Conservation (phyloP, 495 filamentous ascomycete genomes). For the Penicillium arizonense region DNA sequence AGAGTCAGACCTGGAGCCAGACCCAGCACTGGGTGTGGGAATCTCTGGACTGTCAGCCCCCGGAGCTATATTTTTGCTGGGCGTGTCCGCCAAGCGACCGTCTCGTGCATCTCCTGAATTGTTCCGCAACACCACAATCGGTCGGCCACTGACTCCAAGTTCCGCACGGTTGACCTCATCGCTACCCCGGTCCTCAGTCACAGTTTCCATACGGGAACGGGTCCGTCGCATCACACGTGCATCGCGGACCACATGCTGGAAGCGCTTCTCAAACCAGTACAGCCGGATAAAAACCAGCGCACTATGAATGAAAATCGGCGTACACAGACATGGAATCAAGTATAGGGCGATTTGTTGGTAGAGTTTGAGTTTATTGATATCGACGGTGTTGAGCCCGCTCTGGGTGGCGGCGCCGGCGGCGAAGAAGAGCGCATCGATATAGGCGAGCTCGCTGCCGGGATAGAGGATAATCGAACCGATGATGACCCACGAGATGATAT, state of each 20-base stretch:
- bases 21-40: conserved; percentile 13
- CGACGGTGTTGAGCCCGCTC: conserved; percentile 84
- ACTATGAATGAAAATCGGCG: conserved; percentile 87
- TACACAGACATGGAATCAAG: conserved; percentile 68
- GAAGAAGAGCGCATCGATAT: conserved; percentile 90
- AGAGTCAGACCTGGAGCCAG: conserved; percentile 2
- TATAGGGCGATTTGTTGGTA: conserved; percentile 80
- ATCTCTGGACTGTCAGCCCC: conserved; percentile 23
- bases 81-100: conserved; percentile 16
- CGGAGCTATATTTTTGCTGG: conserved; percentile 18
- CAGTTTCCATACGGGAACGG: conserved; percentile 56
- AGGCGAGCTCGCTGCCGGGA: conserved; percentile 58
- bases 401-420: conserved; percentile 79
- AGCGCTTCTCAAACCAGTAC: conserved; percentile 97
- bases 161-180: conserved; percentile 52
- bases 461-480: conserved; percentile 76
- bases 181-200: conserved; percentile 49
- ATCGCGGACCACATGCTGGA: conserved; percentile 71
- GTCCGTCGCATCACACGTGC: conserved; percentile 52
- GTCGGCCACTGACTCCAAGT: conserved; percentile 65
- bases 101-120: conserved; percentile 32
- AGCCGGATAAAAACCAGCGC: conserved; percentile 87
- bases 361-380: conserved; percentile 69
- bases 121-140: conserved; percentile 71
- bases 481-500: conserved; percentile 68